Evolutionary conservation across 2,329 filamentous ascomycete species (phyloP).

Genomic region (Torrubiella hemipterigena): DNA sequence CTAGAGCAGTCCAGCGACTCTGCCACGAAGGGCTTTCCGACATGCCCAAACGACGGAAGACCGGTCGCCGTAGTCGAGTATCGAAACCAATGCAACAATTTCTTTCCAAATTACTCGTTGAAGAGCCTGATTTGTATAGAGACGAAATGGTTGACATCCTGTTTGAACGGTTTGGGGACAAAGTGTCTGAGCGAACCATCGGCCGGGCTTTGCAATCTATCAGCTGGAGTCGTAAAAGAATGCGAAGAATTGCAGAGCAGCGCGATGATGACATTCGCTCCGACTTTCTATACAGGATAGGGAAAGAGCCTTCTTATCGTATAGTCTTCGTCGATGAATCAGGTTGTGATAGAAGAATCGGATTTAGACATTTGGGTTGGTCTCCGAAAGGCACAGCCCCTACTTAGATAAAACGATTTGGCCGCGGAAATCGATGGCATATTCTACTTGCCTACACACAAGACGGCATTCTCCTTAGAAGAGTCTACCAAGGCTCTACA

Average conservation of each 20-base stretch:
- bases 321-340: conserved; percentile 23
- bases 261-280: conserved; percentile 19
- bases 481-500: conserved; percentile 16
- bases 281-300: conserved; percentile 18
- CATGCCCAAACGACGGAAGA: neutral
- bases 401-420: conserved; percentile 11
- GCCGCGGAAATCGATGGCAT: conserved; percentile 11
- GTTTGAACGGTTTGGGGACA: conserved; percentile 4
- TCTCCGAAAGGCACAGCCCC: conserved; percentile 16
- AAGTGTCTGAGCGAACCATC: conserved; percentile 8
- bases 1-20: neutral
- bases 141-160: conserved; percentile 13
- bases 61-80: conserved; percentile 11
- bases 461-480: conserved; percentile 12
- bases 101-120: conserved; percentile 12
- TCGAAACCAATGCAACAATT: conserved; percentile 12
- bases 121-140: conserved; percentile 13
- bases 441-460: conserved; percentile 17
- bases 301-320: conserved; percentile 17
- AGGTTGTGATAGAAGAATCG: conserved; percentile 19
- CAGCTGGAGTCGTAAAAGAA: conserved; percentile 18
- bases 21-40: neutral
- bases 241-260: conserved; percentile 17
- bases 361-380: conserved; percentile 20
- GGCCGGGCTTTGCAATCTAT: conserved; percentile 11